Evolutionary conservation across 805 yeast genomes (phyloP).

Genomic region (Saturnispora halmiae): DNA sequence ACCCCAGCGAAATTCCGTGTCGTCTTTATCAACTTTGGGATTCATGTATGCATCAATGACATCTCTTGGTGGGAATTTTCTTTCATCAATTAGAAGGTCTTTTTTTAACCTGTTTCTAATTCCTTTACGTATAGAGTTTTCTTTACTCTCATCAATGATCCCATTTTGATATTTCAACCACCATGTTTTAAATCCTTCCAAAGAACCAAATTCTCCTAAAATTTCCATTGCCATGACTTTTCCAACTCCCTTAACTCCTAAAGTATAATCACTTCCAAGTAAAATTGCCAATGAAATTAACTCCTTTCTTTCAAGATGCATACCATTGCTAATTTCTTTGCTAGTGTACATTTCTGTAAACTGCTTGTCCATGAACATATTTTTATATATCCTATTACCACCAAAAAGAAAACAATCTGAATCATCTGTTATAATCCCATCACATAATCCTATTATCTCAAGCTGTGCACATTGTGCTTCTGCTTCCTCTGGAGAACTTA

Average conservation of each 20-base stretch:
- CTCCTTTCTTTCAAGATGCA: conserved; percentile 55
- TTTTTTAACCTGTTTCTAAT: conserved; percentile 50
- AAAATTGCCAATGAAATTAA: conserved; percentile 76
- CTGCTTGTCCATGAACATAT: conserved; percentile 88
- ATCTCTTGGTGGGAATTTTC: conserved; percentile 57
- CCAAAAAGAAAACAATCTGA: conserved; percentile 95
- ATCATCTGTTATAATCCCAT: conserved; percentile 95
- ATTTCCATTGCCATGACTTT: conserved; percentile 90
- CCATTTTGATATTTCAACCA: conserved; percentile 40
- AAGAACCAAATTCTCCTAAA: conserved; percentile 64
- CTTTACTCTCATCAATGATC: conserved; percentile 31
- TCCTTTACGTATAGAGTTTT: conserved; percentile 44
- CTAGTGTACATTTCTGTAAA: conserved; percentile 78
- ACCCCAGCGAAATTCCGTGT: conserved; percentile 82
- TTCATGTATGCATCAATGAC: conserved; percentile 65
- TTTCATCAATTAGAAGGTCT: conserved; percentile 38
- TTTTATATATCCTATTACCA: conserved; percentile 72
- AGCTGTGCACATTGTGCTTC: conserved; percentile 96
- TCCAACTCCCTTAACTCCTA: conserved; percentile 87
- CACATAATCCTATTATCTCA: conserved; percentile 60
- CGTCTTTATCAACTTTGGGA: conserved; percentile 82
- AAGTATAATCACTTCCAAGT: conserved; percentile 92
- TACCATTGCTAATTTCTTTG: conserved; percentile 46
- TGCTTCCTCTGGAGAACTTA: conserved; percentile 98
- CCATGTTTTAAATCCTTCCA: conserved; percentile 44